phyloP scores from a whole-genome alignment of 2,329 filamentous ascomycete species.

The Lomentospora prolificans region DNA sequence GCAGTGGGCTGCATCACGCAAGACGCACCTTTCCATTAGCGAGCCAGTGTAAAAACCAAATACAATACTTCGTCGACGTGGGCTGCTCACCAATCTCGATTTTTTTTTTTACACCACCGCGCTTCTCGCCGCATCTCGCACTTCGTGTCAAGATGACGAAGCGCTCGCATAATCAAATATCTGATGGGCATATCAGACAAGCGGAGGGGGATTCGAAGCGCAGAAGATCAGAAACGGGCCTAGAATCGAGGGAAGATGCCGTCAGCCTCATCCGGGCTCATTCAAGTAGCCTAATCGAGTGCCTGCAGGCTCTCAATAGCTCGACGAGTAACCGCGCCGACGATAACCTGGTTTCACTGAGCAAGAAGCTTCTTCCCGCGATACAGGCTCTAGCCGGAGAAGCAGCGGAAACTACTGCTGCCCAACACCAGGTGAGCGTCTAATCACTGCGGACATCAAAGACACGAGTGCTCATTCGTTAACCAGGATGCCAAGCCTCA shows the following conservation, averaged over 20 bases:
- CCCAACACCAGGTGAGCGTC: constrained; percentile 7
- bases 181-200: constrained; percentile 1
- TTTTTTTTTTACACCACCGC: background rate
- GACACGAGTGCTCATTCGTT: too few relatives aligned
- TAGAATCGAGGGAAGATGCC: constrained; percentile 14
- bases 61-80: background rate
- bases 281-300: constrained; percentile 28
- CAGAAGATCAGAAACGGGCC: constrained; percentile 6
- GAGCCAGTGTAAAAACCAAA: too few relatives aligned
- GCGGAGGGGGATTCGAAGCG: background rate
- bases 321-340: constrained; percentile 14
- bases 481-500: constrained; percentile 13
- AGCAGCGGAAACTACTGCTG: background rate
- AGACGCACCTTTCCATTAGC: too few relatives aligned
- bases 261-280: constrained; percentile 22
- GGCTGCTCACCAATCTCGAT: background rate
- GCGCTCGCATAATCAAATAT: constrained; percentile 8
- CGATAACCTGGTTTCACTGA: constrained; percentile 12
- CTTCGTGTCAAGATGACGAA: constrained; percentile 10
- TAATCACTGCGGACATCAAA: too few relatives aligned
- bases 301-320: constrained; percentile 24
- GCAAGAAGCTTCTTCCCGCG: constrained; percentile 19
- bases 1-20: too few relatives aligned
- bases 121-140: background rate
- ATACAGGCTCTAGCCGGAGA: constrained; percentile 15